Percentiles rank a stretch among this genome's conserved stretches.
phyloP scores from a whole-genome alignment of 2,329 filamentous ascomycete species.

The Colletotrichum kahawae region DNA sequence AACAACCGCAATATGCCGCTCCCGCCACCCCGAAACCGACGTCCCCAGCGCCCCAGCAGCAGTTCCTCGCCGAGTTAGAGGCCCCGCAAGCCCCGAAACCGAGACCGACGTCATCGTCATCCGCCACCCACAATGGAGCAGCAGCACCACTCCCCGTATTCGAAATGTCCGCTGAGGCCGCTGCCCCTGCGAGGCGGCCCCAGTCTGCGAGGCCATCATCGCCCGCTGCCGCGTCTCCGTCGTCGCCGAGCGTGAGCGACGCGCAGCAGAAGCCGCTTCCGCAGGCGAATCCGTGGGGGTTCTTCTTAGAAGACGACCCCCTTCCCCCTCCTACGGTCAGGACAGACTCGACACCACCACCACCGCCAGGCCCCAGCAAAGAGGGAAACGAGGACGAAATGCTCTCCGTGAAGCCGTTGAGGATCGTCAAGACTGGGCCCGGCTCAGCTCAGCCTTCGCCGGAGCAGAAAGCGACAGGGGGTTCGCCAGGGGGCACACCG shows the following conservation, averaged over 20 bases:
- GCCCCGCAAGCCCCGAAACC: background rate
- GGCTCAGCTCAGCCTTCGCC: background rate
- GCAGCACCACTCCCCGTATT: background rate
- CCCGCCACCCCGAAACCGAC: background rate
- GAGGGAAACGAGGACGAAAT: background rate
- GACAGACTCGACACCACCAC: background rate
- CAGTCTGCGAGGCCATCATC: background rate
- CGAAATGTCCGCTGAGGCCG: slow-evolving; percentile 14
- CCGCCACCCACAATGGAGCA: background rate
- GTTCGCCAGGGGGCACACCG: background rate
- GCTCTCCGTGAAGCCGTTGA: slow-evolving; percentile 11
- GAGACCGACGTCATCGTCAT: background rate
- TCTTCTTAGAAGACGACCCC: slow-evolving; percentile 15
- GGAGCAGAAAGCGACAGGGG: background rate
- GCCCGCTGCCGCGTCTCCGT: background rate
- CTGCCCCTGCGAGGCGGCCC: background rate
- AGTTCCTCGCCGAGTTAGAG: slow-evolving; percentile 22
- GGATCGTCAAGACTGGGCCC: slow-evolving; percentile 14
- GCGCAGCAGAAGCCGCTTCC: background rate
- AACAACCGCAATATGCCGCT: slow-evolving; percentile 3
- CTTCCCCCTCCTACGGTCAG: background rate
- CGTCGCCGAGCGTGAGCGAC: background rate
- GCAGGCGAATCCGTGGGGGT: slow-evolving; percentile 25
- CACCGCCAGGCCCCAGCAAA: background rate
- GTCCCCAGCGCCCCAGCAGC: background rate